Evolutionary conservation across 305 asterid genomes (phyloP).

Genomic region (Caryopteris hybrid): DNA sequence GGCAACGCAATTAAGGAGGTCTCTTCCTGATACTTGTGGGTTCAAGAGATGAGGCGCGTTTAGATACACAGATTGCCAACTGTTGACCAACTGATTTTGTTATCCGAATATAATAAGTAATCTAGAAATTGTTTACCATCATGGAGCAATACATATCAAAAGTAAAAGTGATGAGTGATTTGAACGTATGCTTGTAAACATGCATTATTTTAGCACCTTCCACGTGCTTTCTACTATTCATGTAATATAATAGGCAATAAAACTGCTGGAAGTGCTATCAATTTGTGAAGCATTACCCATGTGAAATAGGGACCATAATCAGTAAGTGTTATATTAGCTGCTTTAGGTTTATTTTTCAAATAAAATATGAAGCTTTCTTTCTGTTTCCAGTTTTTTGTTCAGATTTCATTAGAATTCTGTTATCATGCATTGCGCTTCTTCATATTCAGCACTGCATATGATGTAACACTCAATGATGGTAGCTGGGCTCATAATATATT

Average conservation of each 20-base stretch:
- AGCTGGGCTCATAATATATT: conserved; percentile 69
- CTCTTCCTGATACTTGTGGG: no score
- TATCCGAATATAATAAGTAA: neutral
- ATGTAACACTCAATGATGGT: conserved; percentile 72
- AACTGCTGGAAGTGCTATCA: neutral
- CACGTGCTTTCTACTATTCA: neutral
- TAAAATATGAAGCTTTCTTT: neutral
- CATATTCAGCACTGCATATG: conserved; percentile 78
- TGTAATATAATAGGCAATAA: neutral
- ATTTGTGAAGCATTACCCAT: neutral
- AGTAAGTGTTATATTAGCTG: neutral
- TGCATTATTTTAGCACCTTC: no score
- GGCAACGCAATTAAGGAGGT: no score
- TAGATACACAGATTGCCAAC: no score
- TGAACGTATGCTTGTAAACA: no score
- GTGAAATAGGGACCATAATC: neutral
- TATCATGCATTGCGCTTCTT: conserved; percentile 14
- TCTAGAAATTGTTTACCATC: neutral
- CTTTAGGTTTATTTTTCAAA: neutral
- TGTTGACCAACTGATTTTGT: neutral
- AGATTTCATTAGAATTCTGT: neutral
- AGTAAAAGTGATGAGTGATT: no score
- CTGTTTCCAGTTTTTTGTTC: neutral
- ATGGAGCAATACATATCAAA: neutral
- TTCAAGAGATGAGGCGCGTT: no score